Evolutionary conservation across 805 yeast species (phyloP), one percentile per base, ranked within the genome.

Genomic region (Naumovozyma castellii): DNA sequence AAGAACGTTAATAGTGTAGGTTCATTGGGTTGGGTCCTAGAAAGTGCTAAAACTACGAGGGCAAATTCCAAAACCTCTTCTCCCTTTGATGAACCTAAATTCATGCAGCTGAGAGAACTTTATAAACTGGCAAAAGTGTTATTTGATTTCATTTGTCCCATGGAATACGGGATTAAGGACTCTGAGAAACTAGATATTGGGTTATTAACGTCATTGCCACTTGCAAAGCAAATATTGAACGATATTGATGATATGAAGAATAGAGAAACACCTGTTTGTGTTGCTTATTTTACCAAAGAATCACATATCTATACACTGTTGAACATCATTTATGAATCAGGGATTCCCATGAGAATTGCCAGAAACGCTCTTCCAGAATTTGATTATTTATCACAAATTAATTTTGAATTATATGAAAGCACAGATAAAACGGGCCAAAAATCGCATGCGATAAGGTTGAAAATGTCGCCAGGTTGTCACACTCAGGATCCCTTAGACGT

Each of bases 391-490:
- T 87, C 97, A 0, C 98, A 92, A 59, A 87, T 92, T 50, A 83
- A 80, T 8, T 92, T 92, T 65, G 99, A 92, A 61, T 65, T 92
- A 19, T 92, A 87, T 61, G 97, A 92, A 61, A 73, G 78, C 32
- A 78, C 77, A 22, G 92, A 84, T 47, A 71, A 75, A 28, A 67
- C 72, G 29, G 80, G 81, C 6, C 78, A 76, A 39, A 84, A 85
- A 62, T 81, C 84, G 53, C 95, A 90, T 59, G 82, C 96, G 4
- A 82, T 92, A 41, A 73, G 97, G 54, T 71, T 92, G 44, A 81
- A 90, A n/a, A 71, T 92, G 50, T 84, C 96, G 4, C 97, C 98
- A 1, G 99, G 99, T 16, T 92, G 98, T 62, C 97, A 92, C 64
- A 88, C 97, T 0, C 95, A 87, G 54, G 95, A 90, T 61, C 98